Evolutionary conservation across 257 asterid genomes (phyloP), one percentile per base, ranked within the genome.

Genomic region (Gardenia jasminoides): DNA sequence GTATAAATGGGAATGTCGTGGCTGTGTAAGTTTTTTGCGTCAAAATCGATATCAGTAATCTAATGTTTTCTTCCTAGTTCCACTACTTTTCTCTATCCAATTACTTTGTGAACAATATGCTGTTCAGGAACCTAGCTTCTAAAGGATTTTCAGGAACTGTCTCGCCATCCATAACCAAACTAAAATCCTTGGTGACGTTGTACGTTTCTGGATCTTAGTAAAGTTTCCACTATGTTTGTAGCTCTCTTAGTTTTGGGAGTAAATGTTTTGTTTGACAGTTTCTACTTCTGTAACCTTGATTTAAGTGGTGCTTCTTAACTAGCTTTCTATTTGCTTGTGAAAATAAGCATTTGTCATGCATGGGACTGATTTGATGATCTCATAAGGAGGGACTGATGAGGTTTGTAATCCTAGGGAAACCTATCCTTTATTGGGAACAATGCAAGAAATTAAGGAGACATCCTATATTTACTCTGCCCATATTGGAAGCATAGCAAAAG

Each of bases 81-180:
- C 26, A 31, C 16, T 2, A 36, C 58, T 69, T 78, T 52, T 72
- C 33, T 39, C 48, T 41, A 72, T 56, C 22, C 31, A 19, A 54
- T 75, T 68, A 47, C 22, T 78, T 76, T 77, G 20, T 62, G 31
- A 41, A 41, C 76, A 71, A 16, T 26, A 16, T 48, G 16, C 36
- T 50, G 70, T 87, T 85, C 90, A 94, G 98, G 92, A 92, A 90
- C 82, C 83, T 94, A 83, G 90, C 89, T 22, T 86, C 93, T 43
- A 88, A 78, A 39, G 96, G 98, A 86, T 90, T 94, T 83, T 84
- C 98, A 0, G 98, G 98, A 81, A 88, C 89, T 65, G 90, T 94
- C 67, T 89, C 98, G 54, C 88, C 96, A 19, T 82, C 94, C 31
- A 82, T 94, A 74, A 86, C 96, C 74, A 90, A 88, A 75, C 79